Conservation (phyloP, 148 eudicot species). For the Vaccinium corymbosum region DNA sequence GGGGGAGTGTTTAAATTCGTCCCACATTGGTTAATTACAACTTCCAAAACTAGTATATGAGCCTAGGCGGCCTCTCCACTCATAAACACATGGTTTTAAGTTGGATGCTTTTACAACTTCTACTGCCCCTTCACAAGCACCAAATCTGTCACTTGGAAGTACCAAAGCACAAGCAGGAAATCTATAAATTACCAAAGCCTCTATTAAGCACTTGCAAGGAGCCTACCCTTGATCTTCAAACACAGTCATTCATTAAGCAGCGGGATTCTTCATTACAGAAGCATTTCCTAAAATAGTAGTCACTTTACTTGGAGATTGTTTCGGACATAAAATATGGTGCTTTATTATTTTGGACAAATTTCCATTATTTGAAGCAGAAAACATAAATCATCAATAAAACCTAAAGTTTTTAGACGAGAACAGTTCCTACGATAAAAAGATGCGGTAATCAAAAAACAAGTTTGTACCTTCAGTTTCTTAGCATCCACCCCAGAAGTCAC, state of each 20-base stretch:
- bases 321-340: background rate
- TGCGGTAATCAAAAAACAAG: background rate
- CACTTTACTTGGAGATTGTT: background rate
- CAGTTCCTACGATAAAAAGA: background rate
- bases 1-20: too few species aligned
- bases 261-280: background rate
- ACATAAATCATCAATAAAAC: background rate
- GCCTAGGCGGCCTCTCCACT: too few species aligned
- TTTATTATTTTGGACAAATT: background rate
- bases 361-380: background rate
- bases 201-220: background rate
- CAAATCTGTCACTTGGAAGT: background rate
- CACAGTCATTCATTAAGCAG: background rate
- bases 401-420: background rate
- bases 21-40: too few species aligned
- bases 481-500: conserved; percentile 84
- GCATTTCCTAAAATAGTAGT: background rate
- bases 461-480: conserved; percentile 81
- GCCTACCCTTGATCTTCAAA: background rate
- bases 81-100: too few species aligned
- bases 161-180: background rate
- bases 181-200: background rate
- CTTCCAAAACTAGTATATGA: too few species aligned
- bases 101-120: background rate
- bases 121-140: background rate